Evolutionary conservation across 164 flowering plant genomes (phyloP), one percentile per base, ranked within the genome.

Genomic region (Malania oleifera): DNA sequence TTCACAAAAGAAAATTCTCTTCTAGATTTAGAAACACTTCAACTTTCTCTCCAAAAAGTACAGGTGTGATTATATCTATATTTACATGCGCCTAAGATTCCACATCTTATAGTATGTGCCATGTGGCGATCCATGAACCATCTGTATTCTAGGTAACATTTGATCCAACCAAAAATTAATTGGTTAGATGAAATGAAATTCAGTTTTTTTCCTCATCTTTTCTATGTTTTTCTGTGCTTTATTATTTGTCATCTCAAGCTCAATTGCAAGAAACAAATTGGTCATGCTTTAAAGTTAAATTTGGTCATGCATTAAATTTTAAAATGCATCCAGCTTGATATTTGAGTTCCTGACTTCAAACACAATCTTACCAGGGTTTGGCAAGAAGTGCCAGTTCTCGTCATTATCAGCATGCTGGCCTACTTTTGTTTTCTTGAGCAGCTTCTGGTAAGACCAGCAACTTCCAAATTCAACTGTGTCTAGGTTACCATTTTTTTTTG

Each of bases 341-440:
- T 46, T 15, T 37, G 29, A 2, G 24, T 34, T 12, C 47, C 57
- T 65, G 22, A 64, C 52, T 60, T 23, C 44, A 12, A 29, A 44
- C 57, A 24, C 25, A 23, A 56, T 70, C 38, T 64, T 57, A 1
- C 26, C 75, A 93, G 99, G 85, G 76, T 85, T 62, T 90, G 95
- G 95, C 97, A 88, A 71, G 97, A 90, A 60, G 83, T 90, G 28
- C 99, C 99, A 1, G 80, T 90, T 59, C 96, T 93, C 12, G 87
- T 88, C 54, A 83, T 93, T 54, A 73, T 93, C 66, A 82, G 99
- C 82, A 88, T 93, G 92, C 87, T 93, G 34, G 92, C 92, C 51
- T 90, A 93, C 73, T 93, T 93, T 57, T 93, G 99, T 70, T 93
- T 93, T 66, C 91, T 93, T 14, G 97, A 93, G 76, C 91, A 88